Conservation (phyloP, 164 flowering plant genomes). For the Aristolochia californica region DNA sequence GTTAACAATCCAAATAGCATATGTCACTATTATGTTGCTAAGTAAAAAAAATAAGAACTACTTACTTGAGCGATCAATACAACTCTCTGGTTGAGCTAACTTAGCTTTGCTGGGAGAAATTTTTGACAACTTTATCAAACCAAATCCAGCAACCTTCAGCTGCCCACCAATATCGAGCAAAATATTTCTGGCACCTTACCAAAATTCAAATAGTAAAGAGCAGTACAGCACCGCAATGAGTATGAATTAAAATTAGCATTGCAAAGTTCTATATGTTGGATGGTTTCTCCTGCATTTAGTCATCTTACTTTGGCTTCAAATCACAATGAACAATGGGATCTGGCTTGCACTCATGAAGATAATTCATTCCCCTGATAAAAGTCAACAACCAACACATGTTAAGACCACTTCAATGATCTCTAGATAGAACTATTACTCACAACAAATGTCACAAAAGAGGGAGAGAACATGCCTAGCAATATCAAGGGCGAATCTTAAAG, state of each 20-base stretch:
- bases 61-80: conserved; percentile 63
- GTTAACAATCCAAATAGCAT: neutral
- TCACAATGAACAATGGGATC: conserved; percentile 87
- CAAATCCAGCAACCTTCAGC: conserved; percentile 89
- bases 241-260: conserved; percentile 5
- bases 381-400: neutral
- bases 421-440: no score
- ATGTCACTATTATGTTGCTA: neutral
- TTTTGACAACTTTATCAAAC: conserved; percentile 56
- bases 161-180: conserved; percentile 94
- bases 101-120: conserved; percentile 62
- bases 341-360: conserved; percentile 97
- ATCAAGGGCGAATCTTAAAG: conserved; percentile 81
- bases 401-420: neutral
- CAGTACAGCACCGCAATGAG: conserved; percentile 22
- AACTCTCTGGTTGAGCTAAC: conserved; percentile 29
- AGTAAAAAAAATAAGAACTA: neutral
- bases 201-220: conserved; percentile 69
- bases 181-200: conserved; percentile 99
- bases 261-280: conserved; percentile 8
- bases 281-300: conserved; percentile 31
- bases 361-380: conserved; percentile 85
- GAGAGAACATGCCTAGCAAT: conserved; percentile 62
- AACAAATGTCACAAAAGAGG: neutral
- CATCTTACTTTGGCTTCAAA: conserved; percentile 95